These are phyloP conservation scores for Cyberlindnera bimundalis DNA, from an alignment of 805 yeast genomes.

Conservation along the genomic window DNA sequence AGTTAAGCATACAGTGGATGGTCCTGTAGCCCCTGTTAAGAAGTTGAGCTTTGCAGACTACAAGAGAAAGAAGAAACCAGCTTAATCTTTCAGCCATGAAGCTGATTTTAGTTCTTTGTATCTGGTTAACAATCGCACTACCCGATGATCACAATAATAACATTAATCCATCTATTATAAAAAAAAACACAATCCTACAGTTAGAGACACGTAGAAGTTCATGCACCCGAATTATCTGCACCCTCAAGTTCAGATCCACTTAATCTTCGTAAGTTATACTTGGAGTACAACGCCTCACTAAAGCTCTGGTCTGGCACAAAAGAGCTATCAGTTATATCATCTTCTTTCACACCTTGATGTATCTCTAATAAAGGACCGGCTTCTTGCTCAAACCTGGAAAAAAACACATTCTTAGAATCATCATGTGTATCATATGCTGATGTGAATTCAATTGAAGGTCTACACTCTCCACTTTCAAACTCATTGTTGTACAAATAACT, in stretches of 20 bases:
- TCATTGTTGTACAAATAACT: background rate
- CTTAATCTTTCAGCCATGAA: too few relatives aligned
- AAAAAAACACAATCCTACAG: too few relatives aligned
- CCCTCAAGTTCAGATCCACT: background rate
- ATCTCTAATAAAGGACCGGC: background rate
- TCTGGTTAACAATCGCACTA: too few relatives aligned
- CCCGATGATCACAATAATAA: too few relatives aligned
- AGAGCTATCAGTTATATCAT: background rate
- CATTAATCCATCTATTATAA: too few relatives aligned
- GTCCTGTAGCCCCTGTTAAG: slow-evolving; percentile 36
- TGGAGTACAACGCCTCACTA: background rate
- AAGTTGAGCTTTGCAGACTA: slow-evolving; percentile 75
- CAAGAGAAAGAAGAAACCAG: slow-evolving; percentile 47
- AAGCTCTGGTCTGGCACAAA: background rate
- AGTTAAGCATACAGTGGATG: background rate
- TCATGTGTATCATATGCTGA: background rate
- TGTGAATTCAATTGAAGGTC: background rate
- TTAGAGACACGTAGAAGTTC: too few relatives aligned
- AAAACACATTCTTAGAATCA: slow-evolving; percentile 2
- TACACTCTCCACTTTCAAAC: background rate
- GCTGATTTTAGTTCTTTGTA: too few relatives aligned
- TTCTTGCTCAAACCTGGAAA: slow-evolving; percentile 1
- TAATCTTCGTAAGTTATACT: background rate
- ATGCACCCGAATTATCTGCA: too few relatives aligned
- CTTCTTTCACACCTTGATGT: background rate